These are phyloP conservation scores for Solanum bukasovii DNA, from an alignment of 257 asterid species.

Conservation along the genomic window DNA sequence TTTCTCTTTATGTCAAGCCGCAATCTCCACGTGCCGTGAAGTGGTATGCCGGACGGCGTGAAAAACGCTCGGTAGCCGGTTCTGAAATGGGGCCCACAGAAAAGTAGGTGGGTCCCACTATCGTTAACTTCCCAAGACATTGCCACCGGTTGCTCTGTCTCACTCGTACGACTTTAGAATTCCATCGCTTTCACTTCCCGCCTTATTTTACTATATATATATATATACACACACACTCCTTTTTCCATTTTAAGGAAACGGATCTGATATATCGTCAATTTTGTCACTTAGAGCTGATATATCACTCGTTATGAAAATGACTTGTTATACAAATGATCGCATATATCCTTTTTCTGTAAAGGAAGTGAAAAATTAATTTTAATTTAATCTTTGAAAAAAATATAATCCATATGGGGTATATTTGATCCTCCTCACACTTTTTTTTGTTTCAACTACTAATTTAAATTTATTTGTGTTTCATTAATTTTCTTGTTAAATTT, in stretches of 20 bases:
- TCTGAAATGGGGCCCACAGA: slow-evolving; percentile 2
- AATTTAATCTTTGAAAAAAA: no score
- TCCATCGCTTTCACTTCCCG: background rate
- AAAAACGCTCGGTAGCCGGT: slow-evolving; percentile 19
- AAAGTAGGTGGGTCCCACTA: background rate
- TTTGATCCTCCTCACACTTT: no score
- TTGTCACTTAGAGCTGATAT: no score
- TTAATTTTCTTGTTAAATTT: no score
- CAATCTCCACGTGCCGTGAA: slow-evolving; percentile 4
- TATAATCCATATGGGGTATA: no score
- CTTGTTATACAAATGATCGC: accelerated
- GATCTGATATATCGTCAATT: no score
- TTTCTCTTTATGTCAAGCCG: background rate
- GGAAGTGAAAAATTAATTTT: no score
- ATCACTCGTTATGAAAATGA: no score
- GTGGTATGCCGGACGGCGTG: slow-evolving; percentile 3
- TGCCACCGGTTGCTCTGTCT: slow-evolving; percentile 9
- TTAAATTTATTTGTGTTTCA: no score
- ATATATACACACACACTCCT: background rate
- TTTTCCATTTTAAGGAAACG: background rate
- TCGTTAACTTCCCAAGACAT: slow-evolving; percentile 13
- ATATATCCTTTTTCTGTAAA: accelerated
- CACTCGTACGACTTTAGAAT: background rate
- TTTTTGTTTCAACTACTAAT: no score
- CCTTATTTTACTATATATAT: background rate